Conservation (phyloP, 2,329 filamentous ascomycete genomes). For the Alternaria sp. region DNA sequence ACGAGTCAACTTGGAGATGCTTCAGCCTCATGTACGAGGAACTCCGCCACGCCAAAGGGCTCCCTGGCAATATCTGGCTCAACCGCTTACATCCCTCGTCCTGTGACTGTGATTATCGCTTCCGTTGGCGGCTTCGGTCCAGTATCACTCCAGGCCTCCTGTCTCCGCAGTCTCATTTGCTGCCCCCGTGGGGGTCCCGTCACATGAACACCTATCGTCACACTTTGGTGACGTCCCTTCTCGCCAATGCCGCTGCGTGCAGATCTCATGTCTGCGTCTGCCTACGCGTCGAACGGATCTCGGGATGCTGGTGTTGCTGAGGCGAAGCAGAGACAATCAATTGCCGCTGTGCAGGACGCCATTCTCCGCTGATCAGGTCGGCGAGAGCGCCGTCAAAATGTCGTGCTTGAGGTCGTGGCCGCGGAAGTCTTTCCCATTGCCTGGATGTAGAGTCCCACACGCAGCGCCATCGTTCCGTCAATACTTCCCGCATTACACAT, state of each 20-base stretch:
- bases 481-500: conserved; percentile 24
- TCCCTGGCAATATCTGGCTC: conserved; percentile 48
- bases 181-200: conserved; percentile 35
- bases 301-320: conserved; percentile 5
- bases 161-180: conserved; percentile 34
- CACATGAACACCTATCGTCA: conserved; percentile 27
- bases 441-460: conserved; percentile 16
- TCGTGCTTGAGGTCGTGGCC: conserved; percentile 17
- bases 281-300: conserved; percentile 12
- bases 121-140: conserved; percentile 14
- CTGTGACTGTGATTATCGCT: conserved; percentile 39
- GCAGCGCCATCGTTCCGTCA: conserved; percentile 23
- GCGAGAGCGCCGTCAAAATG: conserved; percentile 14
- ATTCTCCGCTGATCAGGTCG: conserved; percentile 11
- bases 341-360: conserved; percentile 19
- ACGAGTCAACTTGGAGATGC: conserved; percentile 34
- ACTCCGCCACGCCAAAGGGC: conserved; percentile 41
- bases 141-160: conserved; percentile 32
- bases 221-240: conserved; percentile 20
- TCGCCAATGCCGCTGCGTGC: conserved; percentile 21
- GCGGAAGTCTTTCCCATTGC: conserved; percentile 19
- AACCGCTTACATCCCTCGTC: conserved; percentile 26
- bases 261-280: conserved; percentile 22
- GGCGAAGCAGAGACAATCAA: conserved; percentile 9
- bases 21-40: conserved; percentile 46